phyloP scores from a whole-genome alignment of 192 early-diverging fungal genomes.

The Backusella liffmaniae region DNA sequence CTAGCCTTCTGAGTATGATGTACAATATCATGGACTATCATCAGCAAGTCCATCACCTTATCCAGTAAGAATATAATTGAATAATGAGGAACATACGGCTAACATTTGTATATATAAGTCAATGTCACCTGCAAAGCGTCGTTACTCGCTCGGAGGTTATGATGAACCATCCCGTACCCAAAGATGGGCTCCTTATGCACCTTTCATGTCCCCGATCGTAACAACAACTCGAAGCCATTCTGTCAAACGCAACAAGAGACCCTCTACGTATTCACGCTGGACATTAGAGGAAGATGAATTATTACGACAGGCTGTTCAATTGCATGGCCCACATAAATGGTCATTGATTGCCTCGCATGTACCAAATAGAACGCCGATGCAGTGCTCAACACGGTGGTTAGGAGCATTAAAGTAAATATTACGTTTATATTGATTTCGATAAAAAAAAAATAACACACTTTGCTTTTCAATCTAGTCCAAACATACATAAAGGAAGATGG shows the following conservation, averaged over 20 bases:
- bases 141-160: constrained; percentile 15
- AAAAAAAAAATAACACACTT: not conserved
- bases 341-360: constrained; percentile 48
- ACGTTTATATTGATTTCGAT: no score
- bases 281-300: constrained; percentile 45
- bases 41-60: constrained; percentile 8
- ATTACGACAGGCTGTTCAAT: constrained; percentile 37
- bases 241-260: constrained; percentile 36
- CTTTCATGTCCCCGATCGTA: constrained; percentile 14
- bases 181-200: constrained; percentile 12
- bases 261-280: constrained; percentile 46
- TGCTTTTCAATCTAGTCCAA: constrained; percentile 26
- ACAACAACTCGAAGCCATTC: constrained; percentile 16
- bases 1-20: not conserved
- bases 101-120: not conserved
- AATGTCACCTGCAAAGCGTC: constrained; percentile 8
- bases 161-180: not conserved
- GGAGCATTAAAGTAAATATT: constrained; percentile 43
- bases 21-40: not conserved
- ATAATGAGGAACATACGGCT: not conserved
- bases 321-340: constrained; percentile 51
- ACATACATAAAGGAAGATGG: constrained; percentile 53
- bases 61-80: not conserved
- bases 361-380: constrained; percentile 52
- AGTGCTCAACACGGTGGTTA: constrained; percentile 51